Base-by-base conservation (phyloP, 2,329 filamentous ascomycete species). In the Whalleya microplaca region DNA sequence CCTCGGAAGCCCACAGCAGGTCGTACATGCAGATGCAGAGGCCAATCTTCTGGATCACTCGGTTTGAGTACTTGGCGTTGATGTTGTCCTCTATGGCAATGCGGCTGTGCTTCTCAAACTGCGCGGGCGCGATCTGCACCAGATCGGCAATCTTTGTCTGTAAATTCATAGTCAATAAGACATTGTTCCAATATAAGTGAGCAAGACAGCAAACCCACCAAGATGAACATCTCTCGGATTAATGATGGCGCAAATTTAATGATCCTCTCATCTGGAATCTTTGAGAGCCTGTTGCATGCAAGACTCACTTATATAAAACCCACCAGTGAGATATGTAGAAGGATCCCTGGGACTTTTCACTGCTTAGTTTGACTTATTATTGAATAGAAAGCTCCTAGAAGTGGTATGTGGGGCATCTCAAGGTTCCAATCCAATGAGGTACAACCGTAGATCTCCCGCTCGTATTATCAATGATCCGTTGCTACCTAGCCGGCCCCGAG, bases 1-100 rank as follows among this genome's bases (percentile, higher is more conserved):
- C 95, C 73, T 99, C 95, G 0, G 93, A 96, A 0, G 92, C 86
- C 76, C 90, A 91, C 5, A 96, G 78, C 12, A 99, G 80, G 71
- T 98, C 95, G 77, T 95, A 97, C 67, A 99, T 85, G 71, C 91
- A 94, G 65, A 99, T 89, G 70, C 92, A 97, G 3, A 99, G 86
- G 10, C 95, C 95, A 56, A 98, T 88, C 70, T 95, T 95, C 72
- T 96, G 94, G 59, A 99, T 92, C 20, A 92, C 90, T 84, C 90
- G 64, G 45, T 99, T 97, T 57, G 94, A 87, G 75, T 97, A 99
- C 76, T 99, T 99, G 62, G 87, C 83, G 73, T 99, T 98, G 77
- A 99, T 95, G 68, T 95, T 95, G 77, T 99, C 93, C 75, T 97
- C 92, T 62, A 99, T 91, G 1, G 92, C 92, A 61, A 92, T 84